Conservation (phyloP, 331 rosid genomes). For the Malus hybrid region DNA sequence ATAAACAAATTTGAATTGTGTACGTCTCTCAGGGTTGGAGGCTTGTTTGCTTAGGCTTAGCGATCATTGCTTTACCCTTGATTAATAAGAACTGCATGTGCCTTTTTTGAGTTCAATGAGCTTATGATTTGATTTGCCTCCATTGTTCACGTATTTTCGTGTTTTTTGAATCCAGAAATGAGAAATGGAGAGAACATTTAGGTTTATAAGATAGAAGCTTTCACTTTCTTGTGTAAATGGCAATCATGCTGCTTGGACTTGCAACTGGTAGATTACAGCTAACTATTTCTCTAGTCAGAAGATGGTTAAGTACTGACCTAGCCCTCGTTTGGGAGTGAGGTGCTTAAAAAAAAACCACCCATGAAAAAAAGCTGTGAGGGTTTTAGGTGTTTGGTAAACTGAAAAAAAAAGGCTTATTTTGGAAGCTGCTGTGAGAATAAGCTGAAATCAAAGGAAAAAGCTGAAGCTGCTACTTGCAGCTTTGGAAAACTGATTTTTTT, state of each 20-base stretch:
- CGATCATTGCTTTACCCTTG: conserved; percentile 26
- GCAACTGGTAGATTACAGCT: background rate
- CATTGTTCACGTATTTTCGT: background rate
- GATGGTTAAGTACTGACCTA: no score
- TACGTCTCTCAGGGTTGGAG: conserved; percentile 18
- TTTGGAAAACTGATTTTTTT: no score
- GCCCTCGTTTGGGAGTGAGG: no score
- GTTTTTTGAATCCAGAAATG: background rate
- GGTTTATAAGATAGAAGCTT: background rate
- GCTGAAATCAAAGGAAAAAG: no score
- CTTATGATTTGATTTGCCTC: background rate
- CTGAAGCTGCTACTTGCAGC: no score
- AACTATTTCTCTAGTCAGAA: background rate
- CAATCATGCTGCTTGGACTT: background rate
- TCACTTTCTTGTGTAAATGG: background rate
- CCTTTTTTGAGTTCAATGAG: conserved; percentile 24
- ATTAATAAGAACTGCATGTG: conserved; percentile 43
- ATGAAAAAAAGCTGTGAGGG: no score
- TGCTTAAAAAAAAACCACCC: no score
- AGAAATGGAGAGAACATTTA: background rate
- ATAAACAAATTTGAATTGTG: conserved; percentile 9
- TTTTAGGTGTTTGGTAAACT: no score
- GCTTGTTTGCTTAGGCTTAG: conserved; percentile 18
- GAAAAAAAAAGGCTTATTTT: no score
- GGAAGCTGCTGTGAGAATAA: no score